Percentiles rank a stretch among this genome's conserved stretches.
phyloP scores from a whole-genome alignment of 176 grass and related monocot species.

The Eragrostis nindensis region DNA sequence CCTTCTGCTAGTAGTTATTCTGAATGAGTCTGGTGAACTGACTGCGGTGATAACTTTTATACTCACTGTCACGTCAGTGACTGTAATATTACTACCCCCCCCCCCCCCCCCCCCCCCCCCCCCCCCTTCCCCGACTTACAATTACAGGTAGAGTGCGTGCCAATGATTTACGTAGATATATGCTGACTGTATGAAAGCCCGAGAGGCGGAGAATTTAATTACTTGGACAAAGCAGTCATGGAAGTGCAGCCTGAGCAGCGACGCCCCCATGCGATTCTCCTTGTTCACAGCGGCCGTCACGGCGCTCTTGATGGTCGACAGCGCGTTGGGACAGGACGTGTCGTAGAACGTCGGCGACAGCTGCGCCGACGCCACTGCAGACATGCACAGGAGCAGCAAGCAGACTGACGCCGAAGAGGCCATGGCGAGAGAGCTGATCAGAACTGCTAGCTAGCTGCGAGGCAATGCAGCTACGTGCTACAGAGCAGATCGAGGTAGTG shows the following conservation, averaged over 20 bases:
- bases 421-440: background rate
- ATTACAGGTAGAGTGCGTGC: too few species aligned
- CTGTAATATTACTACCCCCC: background rate
- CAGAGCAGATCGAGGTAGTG: background rate
- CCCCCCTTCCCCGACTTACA: too few species aligned
- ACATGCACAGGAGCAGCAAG: constrained; percentile 23
- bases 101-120: too few species aligned
- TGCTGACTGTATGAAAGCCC: background rate
- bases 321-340: constrained; percentile 56
- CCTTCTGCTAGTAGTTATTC: background rate
- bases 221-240: constrained; percentile 92
- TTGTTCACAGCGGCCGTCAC: constrained; percentile 60
- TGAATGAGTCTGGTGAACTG: background rate
- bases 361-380: constrained; percentile 52
- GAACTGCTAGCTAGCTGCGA: background rate
- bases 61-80: background rate
- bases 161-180: too few species aligned
- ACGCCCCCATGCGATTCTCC: constrained; percentile 71
- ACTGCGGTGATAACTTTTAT: background rate
- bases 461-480: constrained; percentile 14
- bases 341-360: constrained; percentile 85
- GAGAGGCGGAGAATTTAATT: constrained; percentile 43
- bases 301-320: constrained; percentile 61
- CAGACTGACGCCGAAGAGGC: background rate
- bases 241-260: constrained; percentile 79